A percentile compares a stretch with the other conserved stretches of the same genome.
Conservation (phyloP, 306 rosid genomes). For the Quercus alba region DNA sequence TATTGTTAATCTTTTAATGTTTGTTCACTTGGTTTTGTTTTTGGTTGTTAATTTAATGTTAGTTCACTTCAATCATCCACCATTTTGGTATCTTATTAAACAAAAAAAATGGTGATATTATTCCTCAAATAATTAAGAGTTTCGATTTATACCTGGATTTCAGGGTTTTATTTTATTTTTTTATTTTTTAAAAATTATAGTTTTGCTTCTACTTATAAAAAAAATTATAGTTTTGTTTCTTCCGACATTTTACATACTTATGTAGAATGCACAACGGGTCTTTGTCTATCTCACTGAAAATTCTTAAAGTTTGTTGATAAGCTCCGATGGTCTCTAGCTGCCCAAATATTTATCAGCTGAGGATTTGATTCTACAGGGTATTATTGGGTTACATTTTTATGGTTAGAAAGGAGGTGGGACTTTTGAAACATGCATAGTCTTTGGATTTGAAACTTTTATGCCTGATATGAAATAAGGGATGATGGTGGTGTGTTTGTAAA, state of each 20-base stretch:
- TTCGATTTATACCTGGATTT: no score
- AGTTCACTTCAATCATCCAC: not conserved
- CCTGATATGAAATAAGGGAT: not conserved
- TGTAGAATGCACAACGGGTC: not conserved
- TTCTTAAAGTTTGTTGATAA: not conserved
- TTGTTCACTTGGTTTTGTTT: not conserved
- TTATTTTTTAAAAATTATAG: not conserved
- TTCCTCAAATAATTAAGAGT: no score
- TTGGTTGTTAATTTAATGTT: not conserved
- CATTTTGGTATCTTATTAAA: no score
- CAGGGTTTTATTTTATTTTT: not conserved
- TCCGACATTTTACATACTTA: not conserved
- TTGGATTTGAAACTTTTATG: not conserved
- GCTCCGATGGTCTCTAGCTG: not conserved
- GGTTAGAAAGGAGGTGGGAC: not conserved
- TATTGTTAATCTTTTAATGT: not conserved
- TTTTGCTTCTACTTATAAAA: not conserved
- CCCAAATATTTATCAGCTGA: not conserved
- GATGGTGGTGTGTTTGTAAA: not conserved
- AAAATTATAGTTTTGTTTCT: not conserved
- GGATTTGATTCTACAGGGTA: not conserved
- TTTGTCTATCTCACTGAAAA: not conserved
- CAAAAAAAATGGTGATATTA: no score
- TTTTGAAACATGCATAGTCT: not conserved
- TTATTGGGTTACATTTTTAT: not conserved